Evolutionary conservation across 768 basidiomycete species (phyloP).

Genomic region (Tricholoma hemisulphureum): DNA sequence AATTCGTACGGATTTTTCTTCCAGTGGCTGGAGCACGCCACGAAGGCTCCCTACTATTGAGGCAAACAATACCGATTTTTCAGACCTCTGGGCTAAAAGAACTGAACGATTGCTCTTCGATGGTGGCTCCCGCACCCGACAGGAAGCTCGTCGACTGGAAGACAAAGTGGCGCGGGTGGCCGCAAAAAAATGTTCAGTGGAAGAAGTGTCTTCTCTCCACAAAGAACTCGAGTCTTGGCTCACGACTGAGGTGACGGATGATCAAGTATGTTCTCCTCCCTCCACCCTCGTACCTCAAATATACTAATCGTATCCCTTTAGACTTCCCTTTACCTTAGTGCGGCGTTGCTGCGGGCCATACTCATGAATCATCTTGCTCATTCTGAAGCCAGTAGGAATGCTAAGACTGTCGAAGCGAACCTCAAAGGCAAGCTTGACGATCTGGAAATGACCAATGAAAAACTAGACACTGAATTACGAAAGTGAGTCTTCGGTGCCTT

Average conservation of each 20-base stretch:
- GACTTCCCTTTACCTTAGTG: conserved; percentile 69
- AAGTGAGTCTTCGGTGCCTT: conserved; percentile 47
- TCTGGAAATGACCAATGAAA: conserved; percentile 52
- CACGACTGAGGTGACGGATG: conserved; percentile 57
- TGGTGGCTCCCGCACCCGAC: conserved; percentile 41
- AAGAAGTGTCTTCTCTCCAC: conserved; percentile 76
- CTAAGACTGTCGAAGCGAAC: conserved; percentile 59
- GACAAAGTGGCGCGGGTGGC: conserved; percentile 78
- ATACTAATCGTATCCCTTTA: conserved; percentile 10
- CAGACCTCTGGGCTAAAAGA: conserved; percentile 42
- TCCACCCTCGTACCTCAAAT: conserved; percentile 6
- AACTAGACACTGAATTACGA: conserved; percentile 69
- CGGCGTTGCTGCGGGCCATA: conserved; percentile 77
- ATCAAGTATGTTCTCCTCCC: conserved; percentile 51
- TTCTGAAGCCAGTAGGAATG: conserved; percentile 69
- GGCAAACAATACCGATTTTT: conserved; percentile 44
- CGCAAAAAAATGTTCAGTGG: conserved; percentile 83
- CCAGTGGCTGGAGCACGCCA: conserved; percentile 69
- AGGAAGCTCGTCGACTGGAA: conserved; percentile 67
- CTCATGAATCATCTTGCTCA: conserved; percentile 80
- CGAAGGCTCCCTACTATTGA: conserved; percentile 52
- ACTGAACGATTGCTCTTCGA: conserved; percentile 50
- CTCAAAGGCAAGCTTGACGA: conserved; percentile 68
- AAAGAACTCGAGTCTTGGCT: conserved; percentile 80
- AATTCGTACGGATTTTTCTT: conserved; percentile 75